Evolutionary conservation across 78 protist species (phyloP).

Genomic region (Bodo saltans): DNA sequence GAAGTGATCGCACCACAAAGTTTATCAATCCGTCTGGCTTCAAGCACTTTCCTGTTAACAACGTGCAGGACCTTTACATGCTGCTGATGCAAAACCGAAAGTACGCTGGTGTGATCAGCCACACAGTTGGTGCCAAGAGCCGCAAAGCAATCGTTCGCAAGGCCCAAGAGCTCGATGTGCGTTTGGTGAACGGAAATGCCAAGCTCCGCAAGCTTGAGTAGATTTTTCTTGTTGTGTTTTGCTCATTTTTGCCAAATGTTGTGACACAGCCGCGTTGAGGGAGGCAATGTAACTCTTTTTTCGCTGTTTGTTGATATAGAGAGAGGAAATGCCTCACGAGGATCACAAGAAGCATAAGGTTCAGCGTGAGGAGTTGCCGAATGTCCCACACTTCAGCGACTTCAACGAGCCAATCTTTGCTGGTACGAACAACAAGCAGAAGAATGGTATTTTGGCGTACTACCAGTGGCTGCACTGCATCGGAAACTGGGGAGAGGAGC

Average conservation of each 20-base stretch:
- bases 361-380: neutral
- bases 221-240: neutral
- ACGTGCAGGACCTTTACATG: conserved; percentile 83
- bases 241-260: neutral
- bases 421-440: neutral
- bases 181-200: conserved; percentile 87
- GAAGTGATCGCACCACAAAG: conserved; percentile 67
- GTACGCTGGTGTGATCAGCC: conserved; percentile 92
- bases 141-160: conserved; percentile 86
- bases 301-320: neutral
- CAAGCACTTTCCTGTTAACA: conserved; percentile 77
- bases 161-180: conserved; percentile 89
- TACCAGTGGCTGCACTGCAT: neutral
- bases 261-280: no score
- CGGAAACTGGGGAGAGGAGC: neutral
- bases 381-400: neutral
- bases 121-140: conserved; percentile 77
- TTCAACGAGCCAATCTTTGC: neutral
- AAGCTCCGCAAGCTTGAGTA: conserved; percentile 39
- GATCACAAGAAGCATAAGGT: neutral
- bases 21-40: conserved; percentile 81
- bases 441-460: neutral
- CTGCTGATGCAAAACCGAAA: conserved; percentile 94
- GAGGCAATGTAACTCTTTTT: neutral
- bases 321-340: neutral